phyloP scores from a whole-genome alignment of 257 asterid species.

The Sherardia arvensis region DNA sequence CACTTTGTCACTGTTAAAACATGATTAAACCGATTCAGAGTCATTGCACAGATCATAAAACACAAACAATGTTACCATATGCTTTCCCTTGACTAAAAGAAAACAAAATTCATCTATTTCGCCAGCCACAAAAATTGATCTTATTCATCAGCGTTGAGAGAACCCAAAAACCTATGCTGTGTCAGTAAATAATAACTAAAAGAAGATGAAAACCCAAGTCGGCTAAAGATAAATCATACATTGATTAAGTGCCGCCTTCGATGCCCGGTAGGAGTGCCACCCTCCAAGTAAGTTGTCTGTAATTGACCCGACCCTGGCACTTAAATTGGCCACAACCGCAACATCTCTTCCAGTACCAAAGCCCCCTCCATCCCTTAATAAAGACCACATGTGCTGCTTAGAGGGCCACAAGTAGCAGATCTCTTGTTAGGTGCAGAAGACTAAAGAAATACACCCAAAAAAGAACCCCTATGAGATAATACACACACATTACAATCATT shows the following conservation, averaged over 20 bases:
- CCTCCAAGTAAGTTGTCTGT: slow-evolving; percentile 88
- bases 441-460: not conserved
- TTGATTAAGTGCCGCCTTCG: slow-evolving; percentile 84
- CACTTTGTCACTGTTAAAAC: slow-evolving; percentile 65
- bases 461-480: not conserved
- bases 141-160: not conserved
- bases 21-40: not conserved
- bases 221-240: slow-evolving; percentile 28
- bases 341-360: slow-evolving; percentile 48
- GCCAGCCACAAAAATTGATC: not conserved
- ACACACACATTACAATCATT: not conserved
- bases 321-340: slow-evolving; percentile 67
- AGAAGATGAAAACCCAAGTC: not conserved
- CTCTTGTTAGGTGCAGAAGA: not conserved
- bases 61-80: no score
- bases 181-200: not conserved
- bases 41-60: not conserved
- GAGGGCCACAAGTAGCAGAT: slow-evolving; percentile 14
- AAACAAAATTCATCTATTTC: not conserved
- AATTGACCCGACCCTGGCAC: slow-evolving; percentile 93
- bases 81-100: no score
- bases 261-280: slow-evolving; percentile 92
- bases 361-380: slow-evolving; percentile 79
- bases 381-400: slow-evolving; percentile 90
- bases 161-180: not conserved